Conservation (phyloP, 2,329 filamentous ascomycete genomes). For the Exserohilum turcica region DNA sequence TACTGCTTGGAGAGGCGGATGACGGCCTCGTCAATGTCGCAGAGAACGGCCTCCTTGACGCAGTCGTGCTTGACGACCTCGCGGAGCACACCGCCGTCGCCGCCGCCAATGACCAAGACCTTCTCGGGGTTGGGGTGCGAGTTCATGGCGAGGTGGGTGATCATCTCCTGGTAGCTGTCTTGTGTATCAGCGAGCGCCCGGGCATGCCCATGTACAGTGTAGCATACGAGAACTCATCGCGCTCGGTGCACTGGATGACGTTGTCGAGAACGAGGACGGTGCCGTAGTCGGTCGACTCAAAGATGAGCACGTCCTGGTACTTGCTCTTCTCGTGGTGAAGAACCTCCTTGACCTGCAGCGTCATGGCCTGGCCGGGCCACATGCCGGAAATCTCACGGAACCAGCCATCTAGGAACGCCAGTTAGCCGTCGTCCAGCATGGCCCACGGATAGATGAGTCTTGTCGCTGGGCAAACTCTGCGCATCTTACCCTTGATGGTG, state of each 20-base stretch:
- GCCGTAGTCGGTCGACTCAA: slow-evolving; percentile 96
- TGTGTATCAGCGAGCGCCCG: slow-evolving; percentile 20
- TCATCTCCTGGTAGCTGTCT: slow-evolving; percentile 94
- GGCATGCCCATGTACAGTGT: background rate
- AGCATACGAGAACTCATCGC: slow-evolving; percentile 88
- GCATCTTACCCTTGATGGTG: slow-evolving; percentile 70
- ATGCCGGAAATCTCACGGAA: slow-evolving; percentile 98
- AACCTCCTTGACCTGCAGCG: slow-evolving; percentile 85
- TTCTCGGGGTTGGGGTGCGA: slow-evolving; percentile 98
- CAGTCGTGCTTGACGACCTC: slow-evolving; percentile 99
- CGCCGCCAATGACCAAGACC: slow-evolving; percentile 96
- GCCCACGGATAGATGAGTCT: background rate
- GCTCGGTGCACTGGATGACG: slow-evolving; percentile 98
- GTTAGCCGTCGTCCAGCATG: slow-evolving; percentile 2
- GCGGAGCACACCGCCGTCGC: slow-evolving; percentile 94
- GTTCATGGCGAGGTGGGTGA: slow-evolving; percentile 97
- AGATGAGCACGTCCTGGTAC: slow-evolving; percentile 99
- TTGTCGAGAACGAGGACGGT: slow-evolving; percentile 97
- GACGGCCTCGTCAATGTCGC: slow-evolving; percentile 99
- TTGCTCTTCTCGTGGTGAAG: slow-evolving; percentile 98
- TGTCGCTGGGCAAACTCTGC: background rate
- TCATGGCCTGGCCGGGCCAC: slow-evolving; percentile 99
- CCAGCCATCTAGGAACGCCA: slow-evolving; percentile 82
- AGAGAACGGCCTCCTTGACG: slow-evolving; percentile 93
- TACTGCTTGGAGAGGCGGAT: slow-evolving; percentile 98